Conservation (phyloP, 2,329 filamentous ascomycete species). For the Ophiostoma pallidulum region DNA sequence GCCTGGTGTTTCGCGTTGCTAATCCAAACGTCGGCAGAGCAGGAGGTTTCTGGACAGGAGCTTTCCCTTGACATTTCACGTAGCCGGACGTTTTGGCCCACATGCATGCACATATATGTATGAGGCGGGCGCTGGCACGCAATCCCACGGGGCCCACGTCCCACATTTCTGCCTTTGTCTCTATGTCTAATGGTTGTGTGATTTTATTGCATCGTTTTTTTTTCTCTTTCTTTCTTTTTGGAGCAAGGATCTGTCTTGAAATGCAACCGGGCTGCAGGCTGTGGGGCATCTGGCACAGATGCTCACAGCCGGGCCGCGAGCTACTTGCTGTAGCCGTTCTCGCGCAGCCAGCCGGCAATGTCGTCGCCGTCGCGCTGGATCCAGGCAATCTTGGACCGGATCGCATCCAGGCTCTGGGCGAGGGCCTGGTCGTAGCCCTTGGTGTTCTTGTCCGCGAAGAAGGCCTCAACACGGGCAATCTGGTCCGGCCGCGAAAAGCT, state of each 20-base stretch:
- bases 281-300: background rate
- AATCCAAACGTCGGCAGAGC: background rate
- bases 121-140: too few relatives aligned
- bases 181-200: too few relatives aligned
- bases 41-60: too few relatives aligned
- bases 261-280: too few relatives aligned
- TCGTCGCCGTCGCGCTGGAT: conserved; percentile 66
- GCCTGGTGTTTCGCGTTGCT: conserved; percentile 3
- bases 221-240: conserved; percentile 7
- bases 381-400: conserved; percentile 79
- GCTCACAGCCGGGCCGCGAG: conserved; percentile 3
- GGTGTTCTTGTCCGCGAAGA: conserved; percentile 74
- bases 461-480: conserved; percentile 63
- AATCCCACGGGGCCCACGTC: too few relatives aligned
- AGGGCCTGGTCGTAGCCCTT: conserved; percentile 79
- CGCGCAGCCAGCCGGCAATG: conserved; percentile 39
- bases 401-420: conserved; percentile 79
- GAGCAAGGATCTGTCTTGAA: conserved; percentile 2
- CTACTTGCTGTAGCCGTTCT: conserved; percentile 23
- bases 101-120: too few relatives aligned
- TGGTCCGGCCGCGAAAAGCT: conserved; percentile 73
- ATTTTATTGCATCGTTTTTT: background rate
- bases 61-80: background rate
- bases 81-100: too few relatives aligned
- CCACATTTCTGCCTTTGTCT: too few relatives aligned